Evolutionary conservation across 495 filamentous ascomycete genomes (phyloP), one percentile per base, ranked within the genome.

Genomic region (Xeromyces bisporus): DNA sequence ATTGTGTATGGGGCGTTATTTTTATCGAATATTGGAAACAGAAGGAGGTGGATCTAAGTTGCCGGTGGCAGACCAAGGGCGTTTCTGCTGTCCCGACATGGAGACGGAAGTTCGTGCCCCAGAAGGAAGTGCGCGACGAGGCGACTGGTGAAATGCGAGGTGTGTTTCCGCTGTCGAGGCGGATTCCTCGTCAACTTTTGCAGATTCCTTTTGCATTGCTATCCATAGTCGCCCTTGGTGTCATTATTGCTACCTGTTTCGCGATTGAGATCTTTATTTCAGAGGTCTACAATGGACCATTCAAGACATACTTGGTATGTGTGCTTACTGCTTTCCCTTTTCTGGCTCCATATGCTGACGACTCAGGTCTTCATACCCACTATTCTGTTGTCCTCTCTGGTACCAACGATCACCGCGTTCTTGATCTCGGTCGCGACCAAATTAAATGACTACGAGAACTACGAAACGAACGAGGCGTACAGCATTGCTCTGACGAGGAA

Each of bases 11-110:
- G 86, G 77, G 78, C 32, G 73, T 92, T 1, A 57, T 86, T 13
- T 96, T 97, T 44, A 77, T 92, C 23, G 89, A 97, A 53, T 93
- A 82, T 49, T 97, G 89, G 89, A 93, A 89, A 58, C 77, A 80
- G 36, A 81, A 93, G 55, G 86, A 97, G 51, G 63, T 77, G 8
- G 91, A 97, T 50, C 60, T 96, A 7, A 80, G 80, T 13, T 75
- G 93, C 20, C 75, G 83, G 26, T 97, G 89, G 89, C 80, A 84
- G 14, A 87, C 93, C 7, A 77, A 80, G 25, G 80, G 80, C 9
- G 83, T 93, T 11, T 84, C 82, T 3, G 71, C 67, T 20, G 81
- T 96, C 32, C 78, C 86, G 43, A 67, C 63, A 7, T 79, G 75
- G 25, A 62, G 86, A 29, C 66, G 75, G 15, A 69, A 82, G 38